Base-by-base conservation (phyloP, 1,139 yeast genomes). In the Taphrina sp. region DNA sequence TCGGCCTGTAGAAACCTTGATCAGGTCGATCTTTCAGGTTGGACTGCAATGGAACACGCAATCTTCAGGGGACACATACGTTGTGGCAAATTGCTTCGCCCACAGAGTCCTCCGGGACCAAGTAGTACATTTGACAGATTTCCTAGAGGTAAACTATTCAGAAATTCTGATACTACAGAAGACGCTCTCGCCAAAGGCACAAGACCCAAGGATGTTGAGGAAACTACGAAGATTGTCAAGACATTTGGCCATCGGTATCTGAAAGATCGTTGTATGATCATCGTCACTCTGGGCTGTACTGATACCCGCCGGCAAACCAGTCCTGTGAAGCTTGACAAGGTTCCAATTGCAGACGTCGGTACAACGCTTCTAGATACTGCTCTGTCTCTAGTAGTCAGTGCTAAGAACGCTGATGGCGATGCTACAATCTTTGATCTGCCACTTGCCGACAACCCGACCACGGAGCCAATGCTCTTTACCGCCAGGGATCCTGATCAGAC, bases 11-110 rank as follows among this genome's bases (percentile, higher is more conserved):
- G 86, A 10, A 72, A 75, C 20, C 78, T 72, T 56, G 78, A 79
- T 52, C 71, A 76, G 46, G 77, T 78, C 19, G 98, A 92, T 70
- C 84, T 80, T 54, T 85, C 95, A 39, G 97, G 97, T 0, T 92
- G 97, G 97, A 81, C 90, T 22, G 96, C 97, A 5, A 82, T 88
- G 82, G 98, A 92, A 65, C 97, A 92, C 69, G 96, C 97, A 0
- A 83, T 88, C 57, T 74, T 92, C 51, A 77, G 97, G 64, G 98
- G 98, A 7, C 95, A 89, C 68, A 72, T 90, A 60, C 76, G 74
- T 1, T 79, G 87, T 23, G 83, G 95, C 1, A 80, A 80, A 63
- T 72, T 88, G 57, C 72, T 56, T n/a, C 35, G 43, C 72, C 55
- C 86, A 87, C 62, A 31, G 16, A 14, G 31, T 23, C 54, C 54